Percentiles rank a stretch among this genome's conserved stretches.
phyloP scores from a whole-genome alignment of 371 early-diverging fungal genomes.

The Circinella umbellata region DNA sequence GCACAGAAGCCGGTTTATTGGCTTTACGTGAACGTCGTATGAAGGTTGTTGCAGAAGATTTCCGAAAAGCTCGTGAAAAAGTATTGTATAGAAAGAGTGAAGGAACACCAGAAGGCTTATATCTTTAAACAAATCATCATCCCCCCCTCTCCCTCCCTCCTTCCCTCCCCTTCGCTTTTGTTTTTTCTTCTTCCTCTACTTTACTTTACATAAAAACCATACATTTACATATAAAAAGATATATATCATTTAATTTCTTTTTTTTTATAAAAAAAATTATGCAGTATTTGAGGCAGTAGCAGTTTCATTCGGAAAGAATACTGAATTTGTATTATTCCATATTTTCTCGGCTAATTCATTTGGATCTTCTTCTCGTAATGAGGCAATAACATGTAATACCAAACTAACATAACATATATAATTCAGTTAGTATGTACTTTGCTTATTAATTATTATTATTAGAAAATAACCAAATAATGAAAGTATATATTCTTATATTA shows the following conservation, averaged over 20 bases:
- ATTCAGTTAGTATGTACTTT: neutral
- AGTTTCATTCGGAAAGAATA: conserved; percentile 52
- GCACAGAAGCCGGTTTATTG: conserved; percentile 99
- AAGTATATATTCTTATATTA: neutral
- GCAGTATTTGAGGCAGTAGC: neutral
- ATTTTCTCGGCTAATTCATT: conserved; percentile 56
- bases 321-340: conserved; percentile 64
- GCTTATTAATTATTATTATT: no score
- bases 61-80: conserved; percentile 99
- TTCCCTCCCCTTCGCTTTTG: neutral
- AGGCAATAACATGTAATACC: conserved; percentile 64
- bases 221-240: neutral
- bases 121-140: conserved; percentile 61
- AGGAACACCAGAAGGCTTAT: conserved; percentile 97
- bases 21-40: conserved; percentile 99
- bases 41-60: conserved; percentile 98
- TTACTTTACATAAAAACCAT: no score
- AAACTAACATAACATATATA: conserved; percentile 37
- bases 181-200: neutral
- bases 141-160: no score
- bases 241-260: neutral
- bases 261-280: neutral
- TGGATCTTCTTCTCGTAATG: conserved; percentile 54
- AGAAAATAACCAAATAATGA: neutral
- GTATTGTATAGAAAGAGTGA: conserved; percentile 98